phyloP scores from a whole-genome alignment of 2,329 filamentous ascomycete species.

The Volutella citrinella region DNA sequence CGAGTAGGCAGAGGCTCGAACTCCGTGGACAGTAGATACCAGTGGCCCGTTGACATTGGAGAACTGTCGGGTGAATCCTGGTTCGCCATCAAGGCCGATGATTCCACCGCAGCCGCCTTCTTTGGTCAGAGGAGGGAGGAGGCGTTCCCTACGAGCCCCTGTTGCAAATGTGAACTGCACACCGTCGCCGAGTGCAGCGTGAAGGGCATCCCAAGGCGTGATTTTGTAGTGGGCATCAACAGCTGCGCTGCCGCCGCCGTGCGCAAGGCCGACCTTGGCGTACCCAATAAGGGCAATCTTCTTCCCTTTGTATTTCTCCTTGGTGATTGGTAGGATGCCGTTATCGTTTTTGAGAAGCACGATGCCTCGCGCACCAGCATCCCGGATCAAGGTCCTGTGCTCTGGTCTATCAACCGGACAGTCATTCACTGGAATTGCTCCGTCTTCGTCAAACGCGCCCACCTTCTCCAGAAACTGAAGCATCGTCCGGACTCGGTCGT shows the following conservation, averaged over 20 bases:
- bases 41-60: conserved; percentile 19
- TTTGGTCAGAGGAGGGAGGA: conserved; percentile 14
- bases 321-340: conserved; percentile 48
- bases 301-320: conserved; percentile 17
- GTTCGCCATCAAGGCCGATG: conserved; percentile 23
- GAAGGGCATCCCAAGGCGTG: conserved; percentile 29
- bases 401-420: no score
- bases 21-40: conserved; percentile 13
- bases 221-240: conserved; percentile 32
- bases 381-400: not conserved
- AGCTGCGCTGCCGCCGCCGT: conserved; percentile 31
- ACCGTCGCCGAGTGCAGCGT: conserved; percentile 16
- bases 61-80: conserved; percentile 25
- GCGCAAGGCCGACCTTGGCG: conserved; percentile 25
- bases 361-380: conserved; percentile 45
- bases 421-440: conserved; percentile 23
- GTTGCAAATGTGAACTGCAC: conserved; percentile 22
- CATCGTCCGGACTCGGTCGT: conserved; percentile 27
- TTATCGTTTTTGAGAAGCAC: conserved; percentile 63
- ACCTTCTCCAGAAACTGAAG: conserved; percentile 26
- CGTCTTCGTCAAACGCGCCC: conserved; percentile 27
- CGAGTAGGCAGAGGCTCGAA: conserved; percentile 19
- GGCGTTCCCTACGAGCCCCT: conserved; percentile 19
- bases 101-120: conserved; percentile 17
- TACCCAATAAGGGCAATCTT: conserved; percentile 31